These are phyloP conservation scores for Coccomyxa sp. DNA, from an alignment of 139 green algal genomes.

Conservation along the genomic window DNA sequence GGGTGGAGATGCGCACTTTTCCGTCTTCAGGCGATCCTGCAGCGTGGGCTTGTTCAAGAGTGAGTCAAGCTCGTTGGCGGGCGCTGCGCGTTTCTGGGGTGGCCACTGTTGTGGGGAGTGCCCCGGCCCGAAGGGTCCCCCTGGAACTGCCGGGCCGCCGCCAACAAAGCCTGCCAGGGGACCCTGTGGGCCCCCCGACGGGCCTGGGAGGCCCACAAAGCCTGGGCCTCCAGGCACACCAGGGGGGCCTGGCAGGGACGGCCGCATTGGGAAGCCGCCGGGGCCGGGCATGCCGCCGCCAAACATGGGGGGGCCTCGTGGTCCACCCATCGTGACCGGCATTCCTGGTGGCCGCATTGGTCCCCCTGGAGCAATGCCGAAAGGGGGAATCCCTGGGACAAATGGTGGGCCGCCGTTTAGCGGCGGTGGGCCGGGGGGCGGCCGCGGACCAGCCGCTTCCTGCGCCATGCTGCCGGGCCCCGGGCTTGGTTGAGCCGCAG, in stretches of 20 bases:
- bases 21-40: conserved; percentile 20
- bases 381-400: neutral
- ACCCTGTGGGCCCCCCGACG: neutral
- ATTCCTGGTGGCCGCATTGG: conserved; percentile 5
- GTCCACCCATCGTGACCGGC: conserved; percentile 7
- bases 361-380: neutral
- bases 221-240: neutral
- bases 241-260: neutral
- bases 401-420: neutral
- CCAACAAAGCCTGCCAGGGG: neutral
- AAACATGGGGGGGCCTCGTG: neutral
- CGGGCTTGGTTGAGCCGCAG: neutral
- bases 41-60: conserved; percentile 27
- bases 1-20: conserved; percentile 17
- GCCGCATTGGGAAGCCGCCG: neutral
- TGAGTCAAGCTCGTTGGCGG: conserved; percentile 20
- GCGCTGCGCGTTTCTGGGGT: neutral
- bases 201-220: neutral
- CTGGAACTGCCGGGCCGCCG: conserved; percentile 6
- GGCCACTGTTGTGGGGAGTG: neutral
- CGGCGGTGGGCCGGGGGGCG: neutral
- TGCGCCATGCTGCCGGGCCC: neutral
- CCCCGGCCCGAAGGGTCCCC: neutral
- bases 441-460: neutral
- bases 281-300: too few species aligned